Percentiles rank a stretch among this genome's conserved stretches.
Conservation (phyloP, 345 rosid genomes). For the Syzygium jambos region DNA sequence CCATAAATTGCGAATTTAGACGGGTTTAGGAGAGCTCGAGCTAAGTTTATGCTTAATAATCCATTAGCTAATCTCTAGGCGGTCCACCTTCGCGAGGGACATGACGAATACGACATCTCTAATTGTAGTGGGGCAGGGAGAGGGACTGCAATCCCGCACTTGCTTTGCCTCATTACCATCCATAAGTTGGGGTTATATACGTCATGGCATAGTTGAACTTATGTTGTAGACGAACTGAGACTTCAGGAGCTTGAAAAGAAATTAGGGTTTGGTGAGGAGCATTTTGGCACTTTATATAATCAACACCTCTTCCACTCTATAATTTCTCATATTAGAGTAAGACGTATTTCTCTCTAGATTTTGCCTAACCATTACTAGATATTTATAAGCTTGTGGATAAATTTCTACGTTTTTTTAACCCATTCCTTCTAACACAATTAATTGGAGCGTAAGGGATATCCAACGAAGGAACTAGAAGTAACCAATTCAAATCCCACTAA, state of each 20-base stretch:
- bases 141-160: too few relatives aligned
- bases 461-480: not conserved
- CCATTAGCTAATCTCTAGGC: too few relatives aligned
- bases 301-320: not conserved
- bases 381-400: not conserved
- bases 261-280: not conserved
- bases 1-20: too few relatives aligned
- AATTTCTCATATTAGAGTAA: rapidly evolving
- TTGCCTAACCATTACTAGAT: not conserved
- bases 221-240: not conserved
- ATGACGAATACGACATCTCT: too few relatives aligned
- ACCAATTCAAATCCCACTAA: not conserved
- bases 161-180: too few relatives aligned
- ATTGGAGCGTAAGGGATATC: not conserved
- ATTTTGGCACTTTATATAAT: not conserved
- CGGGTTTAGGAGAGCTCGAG: too few relatives aligned
- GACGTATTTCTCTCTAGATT: not conserved
- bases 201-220: not conserved
- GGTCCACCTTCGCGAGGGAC: too few relatives aligned
- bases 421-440: not conserved
- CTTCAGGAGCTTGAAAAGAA: not conserved
- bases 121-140: too few relatives aligned
- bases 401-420: not conserved
- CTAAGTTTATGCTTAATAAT: too few relatives aligned
- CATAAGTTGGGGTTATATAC: too few relatives aligned